These are phyloP conservation scores for Calendula officinalis DNA, from an alignment of 129 eudicot species.

Conservation along the genomic window DNA sequence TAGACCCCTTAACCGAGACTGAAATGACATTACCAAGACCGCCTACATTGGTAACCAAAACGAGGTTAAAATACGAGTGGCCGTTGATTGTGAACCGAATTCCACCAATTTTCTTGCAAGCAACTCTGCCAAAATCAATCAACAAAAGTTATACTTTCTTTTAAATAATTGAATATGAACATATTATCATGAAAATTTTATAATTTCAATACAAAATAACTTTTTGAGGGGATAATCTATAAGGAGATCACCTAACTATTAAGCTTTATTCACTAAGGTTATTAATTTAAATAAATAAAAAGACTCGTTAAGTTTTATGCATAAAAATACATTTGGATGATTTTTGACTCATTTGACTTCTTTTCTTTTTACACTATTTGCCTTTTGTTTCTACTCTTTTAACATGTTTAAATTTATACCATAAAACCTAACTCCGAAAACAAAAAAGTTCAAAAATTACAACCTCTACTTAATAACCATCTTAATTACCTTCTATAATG, in stretches of 20 bases:
- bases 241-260: too few relatives aligned
- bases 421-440: background rate
- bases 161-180: too few relatives aligned
- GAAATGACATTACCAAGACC: constrained; percentile 50
- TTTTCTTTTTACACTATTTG: too few relatives aligned
- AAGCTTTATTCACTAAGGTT: too few relatives aligned
- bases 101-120: constrained; percentile 54
- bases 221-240: too few relatives aligned
- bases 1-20: constrained; percentile 49
- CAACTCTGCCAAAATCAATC: constrained; percentile 36
- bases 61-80: constrained; percentile 59
- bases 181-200: too few relatives aligned
- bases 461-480: background rate
- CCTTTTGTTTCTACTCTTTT: background rate
- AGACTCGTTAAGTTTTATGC: too few relatives aligned
- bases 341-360: too few relatives aligned
- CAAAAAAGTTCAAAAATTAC: background rate
- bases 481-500: constrained; percentile 57
- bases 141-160: background rate
- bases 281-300: too few relatives aligned
- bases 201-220: too few relatives aligned
- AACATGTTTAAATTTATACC: background rate
- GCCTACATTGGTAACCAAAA: constrained; percentile 55
- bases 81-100: constrained; percentile 66
- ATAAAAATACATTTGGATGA: too few relatives aligned